Conservation (phyloP, 169 alveolate genomes). For the Eimeria falciformis region DNA sequence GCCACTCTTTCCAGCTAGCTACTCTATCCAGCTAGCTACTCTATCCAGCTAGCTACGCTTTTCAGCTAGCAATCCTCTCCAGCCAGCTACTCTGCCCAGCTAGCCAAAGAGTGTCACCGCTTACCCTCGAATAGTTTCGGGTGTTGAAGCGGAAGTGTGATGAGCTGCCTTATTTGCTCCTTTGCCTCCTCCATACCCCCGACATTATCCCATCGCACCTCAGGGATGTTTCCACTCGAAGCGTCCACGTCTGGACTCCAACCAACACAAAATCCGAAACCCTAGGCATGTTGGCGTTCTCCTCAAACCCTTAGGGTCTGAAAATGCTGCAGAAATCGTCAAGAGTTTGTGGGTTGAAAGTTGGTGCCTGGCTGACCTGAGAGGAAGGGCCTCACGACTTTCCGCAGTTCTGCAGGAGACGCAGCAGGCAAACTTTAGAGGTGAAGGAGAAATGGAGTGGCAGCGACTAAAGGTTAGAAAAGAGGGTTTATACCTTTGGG, state of each 20-base stretch:
- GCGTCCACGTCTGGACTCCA: not conserved
- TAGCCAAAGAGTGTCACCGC: not conserved
- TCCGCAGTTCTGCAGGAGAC: not conserved
- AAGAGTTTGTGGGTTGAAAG: not conserved
- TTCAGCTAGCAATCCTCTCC: not conserved
- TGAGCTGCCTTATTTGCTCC: constrained; percentile 85
- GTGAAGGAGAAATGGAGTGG: too few species aligned
- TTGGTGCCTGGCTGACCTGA: not conserved
- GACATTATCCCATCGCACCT: constrained; percentile 90
- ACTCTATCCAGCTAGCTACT: not conserved
- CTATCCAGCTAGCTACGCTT: not conserved
- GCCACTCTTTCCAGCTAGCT: not conserved
- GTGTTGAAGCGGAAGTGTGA: constrained; percentile 75
- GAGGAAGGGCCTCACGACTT: not conserved
- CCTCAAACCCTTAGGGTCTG: not conserved
- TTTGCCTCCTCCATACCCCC: constrained; percentile 93
- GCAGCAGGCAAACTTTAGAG: not conserved
- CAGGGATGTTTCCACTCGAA: not conserved
- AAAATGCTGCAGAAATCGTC: not conserved
- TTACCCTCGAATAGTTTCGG: constrained; percentile 48
- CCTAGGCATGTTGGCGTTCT: too few species aligned
- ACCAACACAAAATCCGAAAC: not conserved
- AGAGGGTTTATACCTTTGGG: not conserved
- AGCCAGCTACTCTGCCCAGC: not conserved
- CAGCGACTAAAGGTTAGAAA: not conserved